phyloP scores from a whole-genome alignment of 306 rosid genomes.

The Amphicarpaea edgeworthii region DNA sequence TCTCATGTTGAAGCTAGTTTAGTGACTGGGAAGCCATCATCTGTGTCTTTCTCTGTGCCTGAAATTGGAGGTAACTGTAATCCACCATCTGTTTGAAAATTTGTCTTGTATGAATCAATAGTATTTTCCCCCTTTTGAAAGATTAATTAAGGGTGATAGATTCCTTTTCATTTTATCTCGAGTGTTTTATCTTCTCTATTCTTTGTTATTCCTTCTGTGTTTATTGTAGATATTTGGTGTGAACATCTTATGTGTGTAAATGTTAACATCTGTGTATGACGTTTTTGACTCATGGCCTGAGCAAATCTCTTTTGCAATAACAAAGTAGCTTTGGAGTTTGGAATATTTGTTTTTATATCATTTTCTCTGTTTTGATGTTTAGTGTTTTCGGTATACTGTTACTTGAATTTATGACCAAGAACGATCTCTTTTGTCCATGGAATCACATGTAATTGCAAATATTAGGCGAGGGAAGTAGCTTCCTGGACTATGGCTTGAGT shows the following conservation, averaged over 20 bases:
- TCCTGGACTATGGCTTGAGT: conserved; percentile 70
- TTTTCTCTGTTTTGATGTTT: conserved; percentile 2
- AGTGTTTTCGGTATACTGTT: neutral
- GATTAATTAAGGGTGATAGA: neutral
- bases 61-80: conserved; percentile 64
- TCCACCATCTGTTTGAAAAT: neutral
- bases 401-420: neutral
- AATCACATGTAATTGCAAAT: conserved; percentile 32
- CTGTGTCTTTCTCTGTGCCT: conserved; percentile 55
- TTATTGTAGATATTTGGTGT: neutral
- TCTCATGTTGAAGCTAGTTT: conserved; percentile 58
- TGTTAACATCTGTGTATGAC: neutral
- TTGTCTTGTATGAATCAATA: neutral
- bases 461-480: conserved; percentile 63
- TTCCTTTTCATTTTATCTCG: neutral
- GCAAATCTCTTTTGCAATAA: neutral
- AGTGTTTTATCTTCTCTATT: neutral
- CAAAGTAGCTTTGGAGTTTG: neutral
- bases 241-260: neutral
- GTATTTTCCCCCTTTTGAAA: neutral
- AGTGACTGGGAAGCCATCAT: conserved; percentile 62
- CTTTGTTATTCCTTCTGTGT: neutral
- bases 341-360: neutral
- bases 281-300: conserved; percentile 10
- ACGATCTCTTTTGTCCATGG: neutral